Percentiles rank a stretch among this genome's conserved stretches.
phyloP scores from a whole-genome alignment of 2,329 filamentous ascomycete genomes.

The Alternaria atra region DNA sequence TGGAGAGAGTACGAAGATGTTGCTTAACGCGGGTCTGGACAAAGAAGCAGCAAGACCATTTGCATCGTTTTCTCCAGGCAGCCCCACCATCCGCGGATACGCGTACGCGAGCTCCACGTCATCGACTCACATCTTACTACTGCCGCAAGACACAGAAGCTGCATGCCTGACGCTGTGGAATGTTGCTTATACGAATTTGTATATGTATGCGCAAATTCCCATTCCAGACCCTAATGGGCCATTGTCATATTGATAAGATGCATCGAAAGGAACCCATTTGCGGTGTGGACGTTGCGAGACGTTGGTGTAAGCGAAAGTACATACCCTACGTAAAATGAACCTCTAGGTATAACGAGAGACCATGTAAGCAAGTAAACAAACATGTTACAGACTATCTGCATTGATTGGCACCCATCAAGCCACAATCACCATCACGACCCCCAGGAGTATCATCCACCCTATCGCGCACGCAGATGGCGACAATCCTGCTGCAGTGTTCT shows the following conservation, averaged over 20 bases:
- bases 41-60: background rate
- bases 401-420: background rate
- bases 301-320: background rate
- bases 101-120: constrained; percentile 39
- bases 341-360: background rate
- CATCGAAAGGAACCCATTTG: background rate
- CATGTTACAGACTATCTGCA: background rate
- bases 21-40: constrained; percentile 5
- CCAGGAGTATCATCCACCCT: background rate
- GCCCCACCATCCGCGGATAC: constrained; percentile 38
- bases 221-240: background rate
- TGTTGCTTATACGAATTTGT: background rate
- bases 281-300: background rate
- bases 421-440: background rate
- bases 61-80: constrained; percentile 13
- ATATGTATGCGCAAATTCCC: background rate
- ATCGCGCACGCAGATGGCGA: background rate
- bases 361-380: background rate
- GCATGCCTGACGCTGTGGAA: background rate
- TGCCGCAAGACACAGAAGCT: constrained; percentile 1
- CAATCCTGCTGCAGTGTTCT: background rate
- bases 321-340: background rate
- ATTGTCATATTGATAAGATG: background rate
- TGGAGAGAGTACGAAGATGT: background rate
- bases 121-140: constrained; percentile 19